Base-by-base conservation (phyloP, 371 early-diverging fungal genomes). In the Cokeromyces recurvatus region DNA sequence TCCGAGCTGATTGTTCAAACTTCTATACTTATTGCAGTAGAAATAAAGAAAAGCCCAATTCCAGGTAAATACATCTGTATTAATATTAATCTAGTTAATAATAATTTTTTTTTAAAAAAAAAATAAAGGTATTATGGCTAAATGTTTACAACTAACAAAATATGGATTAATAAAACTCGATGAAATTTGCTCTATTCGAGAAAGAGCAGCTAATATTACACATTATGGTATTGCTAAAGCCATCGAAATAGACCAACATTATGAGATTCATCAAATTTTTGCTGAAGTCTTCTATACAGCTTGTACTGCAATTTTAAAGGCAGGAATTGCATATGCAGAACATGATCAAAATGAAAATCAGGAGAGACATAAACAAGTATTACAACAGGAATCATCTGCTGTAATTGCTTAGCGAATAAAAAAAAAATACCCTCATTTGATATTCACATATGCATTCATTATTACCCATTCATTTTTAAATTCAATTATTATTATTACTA, bases 21-120 rank as follows among this genome's bases (percentile, higher is more conserved):
- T 2, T 78, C 81, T 2, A 67, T 83, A 16, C 42, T 62, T 16
- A 55, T 65, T 21, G 84, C 84, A 11, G 69, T 84, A 17, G 76
- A 79, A 12, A 57, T 84, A n/a, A 84, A 84, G 59, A 76, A 79
- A 42, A 81, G 81, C 6, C 84, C 82, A 15, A 78, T 84, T 25
- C 84, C 84, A 9, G 67, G 71, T 66, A 57, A 29, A 11, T 11
- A n/a, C n/a, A n/a, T n/a, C n/a, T n/a, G n/a, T n/a, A n/a, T n/a
- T n/a, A n/a, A n/a, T n/a, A n/a, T n/a, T n/a, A n/a, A n/a, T n/a
- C n/a, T n/a, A n/a, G n/a, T n/a, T n/a, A n/a, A n/a, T n/a, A n/a
- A n/a, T n/a, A n/a, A n/a, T n/a, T n/a, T n/a, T n/a, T n/a, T n/a
- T n/a, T n/a, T n/a, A n/a, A n/a, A n/a, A n/a, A n/a, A n/a, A n/a